Conservation (phyloP, 108 stramenopile genomes). For the Nannochloropsis gaditana region DNA sequence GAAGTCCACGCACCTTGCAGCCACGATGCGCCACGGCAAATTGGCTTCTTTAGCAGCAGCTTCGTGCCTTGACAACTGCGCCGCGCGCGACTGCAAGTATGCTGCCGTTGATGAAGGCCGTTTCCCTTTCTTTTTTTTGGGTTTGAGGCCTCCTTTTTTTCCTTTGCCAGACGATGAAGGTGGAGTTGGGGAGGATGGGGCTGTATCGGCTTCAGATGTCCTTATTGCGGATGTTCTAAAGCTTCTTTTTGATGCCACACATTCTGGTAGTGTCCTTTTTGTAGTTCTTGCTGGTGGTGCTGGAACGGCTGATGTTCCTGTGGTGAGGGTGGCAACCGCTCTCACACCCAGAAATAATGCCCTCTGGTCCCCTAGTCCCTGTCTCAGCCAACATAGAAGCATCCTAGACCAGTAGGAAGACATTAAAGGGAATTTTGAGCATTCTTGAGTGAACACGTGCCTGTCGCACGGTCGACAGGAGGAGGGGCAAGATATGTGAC, state of each 20-base stretch:
- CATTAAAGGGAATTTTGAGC: no score
- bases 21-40: constrained; percentile 5
- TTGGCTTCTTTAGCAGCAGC: background rate
- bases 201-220: background rate
- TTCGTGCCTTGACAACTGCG: background rate
- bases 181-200: background rate
- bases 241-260: no score
- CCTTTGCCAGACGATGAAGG: background rate
- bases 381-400: background rate
- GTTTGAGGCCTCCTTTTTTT: background rate
- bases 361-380: background rate
- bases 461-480: no score
- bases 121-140: constrained; percentile 18
- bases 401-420: background rate
- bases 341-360: background rate
- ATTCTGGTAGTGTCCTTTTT: no score
- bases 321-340: background rate
- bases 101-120: background rate
- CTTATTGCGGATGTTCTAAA: no score
- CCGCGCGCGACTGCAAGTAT: background rate
- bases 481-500: no score
- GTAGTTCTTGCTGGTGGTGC: no score
- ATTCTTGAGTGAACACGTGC: no score
- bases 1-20: background rate
- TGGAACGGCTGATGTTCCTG: background rate